These are phyloP conservation scores for Plasmodium berghei DNA, from an alignment of 169 alveolate species.

Conservation along the genomic window DNA sequence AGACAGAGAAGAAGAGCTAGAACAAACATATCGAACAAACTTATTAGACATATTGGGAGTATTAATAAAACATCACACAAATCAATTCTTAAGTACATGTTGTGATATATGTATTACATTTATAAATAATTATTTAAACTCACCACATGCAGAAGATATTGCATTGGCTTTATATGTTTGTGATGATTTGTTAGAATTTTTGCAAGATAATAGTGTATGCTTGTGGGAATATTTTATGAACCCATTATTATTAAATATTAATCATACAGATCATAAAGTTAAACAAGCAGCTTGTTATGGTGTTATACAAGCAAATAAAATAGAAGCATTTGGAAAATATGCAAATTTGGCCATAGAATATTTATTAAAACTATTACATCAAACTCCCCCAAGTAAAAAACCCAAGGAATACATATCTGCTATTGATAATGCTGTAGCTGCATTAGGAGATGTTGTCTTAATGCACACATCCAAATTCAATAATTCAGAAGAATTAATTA, in stretches of 20 bases:
- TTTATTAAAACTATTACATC: constrained; percentile 62
- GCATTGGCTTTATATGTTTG: constrained; percentile 88
- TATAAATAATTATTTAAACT: constrained; percentile 74
- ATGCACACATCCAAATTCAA: constrained; percentile 82
- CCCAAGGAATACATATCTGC: constrained; percentile 84
- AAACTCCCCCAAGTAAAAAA: constrained; percentile 55
- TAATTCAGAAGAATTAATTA: constrained; percentile 80
- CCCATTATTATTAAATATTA: constrained; percentile 78
- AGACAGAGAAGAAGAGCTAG: constrained; percentile 85
- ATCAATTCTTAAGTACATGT: constrained; percentile 84
- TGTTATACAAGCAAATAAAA: constrained; percentile 82
- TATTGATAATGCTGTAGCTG: constrained; percentile 91
- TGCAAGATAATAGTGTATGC: constrained; percentile 80
- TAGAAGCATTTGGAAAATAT: constrained; percentile 82
- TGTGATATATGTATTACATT: constrained; percentile 81
- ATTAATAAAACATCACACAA: constrained; percentile 86
- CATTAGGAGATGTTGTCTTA: constrained; percentile 87
- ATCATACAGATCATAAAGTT: constrained; percentile 83
- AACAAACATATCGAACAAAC: constrained; percentile 85
- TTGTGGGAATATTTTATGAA: constrained; percentile 84
- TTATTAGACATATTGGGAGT: constrained; percentile 86
- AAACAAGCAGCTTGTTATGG: constrained; percentile 90
- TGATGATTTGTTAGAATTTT: constrained; percentile 87
- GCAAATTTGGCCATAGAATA: constrained; percentile 82
- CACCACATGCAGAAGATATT: constrained; percentile 83